Percentiles rank a stretch among this genome's conserved stretches.
Conservation (phyloP, 768 basidiomycete species). For the Trametes punicea region DNA sequence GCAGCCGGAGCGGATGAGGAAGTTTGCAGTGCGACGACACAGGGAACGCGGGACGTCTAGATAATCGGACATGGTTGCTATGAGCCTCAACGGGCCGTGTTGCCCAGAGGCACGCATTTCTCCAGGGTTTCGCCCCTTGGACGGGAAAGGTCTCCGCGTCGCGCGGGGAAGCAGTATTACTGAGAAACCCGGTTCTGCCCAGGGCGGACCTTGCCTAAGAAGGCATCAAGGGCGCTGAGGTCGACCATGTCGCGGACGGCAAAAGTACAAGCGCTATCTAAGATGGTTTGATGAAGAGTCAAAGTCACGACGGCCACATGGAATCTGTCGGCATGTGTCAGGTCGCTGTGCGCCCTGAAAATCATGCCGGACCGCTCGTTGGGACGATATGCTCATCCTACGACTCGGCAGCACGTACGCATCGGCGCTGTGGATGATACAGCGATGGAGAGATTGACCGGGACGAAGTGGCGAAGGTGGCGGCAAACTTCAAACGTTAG, state of each 20-base stretch:
- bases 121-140: too few relatives aligned
- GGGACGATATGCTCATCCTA: too few relatives aligned
- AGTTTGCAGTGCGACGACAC: not conserved
- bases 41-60: not conserved
- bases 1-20: not conserved
- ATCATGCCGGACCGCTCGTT: not conserved
- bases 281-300: not conserved
- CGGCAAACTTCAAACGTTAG: not conserved
- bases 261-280: not conserved
- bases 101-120: too few relatives aligned
- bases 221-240: not conserved
- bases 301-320: not conserved
- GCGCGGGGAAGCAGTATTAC: not conserved
- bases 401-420: too few relatives aligned
- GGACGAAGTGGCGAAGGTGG: too few relatives aligned
- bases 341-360: not conserved
- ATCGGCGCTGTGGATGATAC: too few relatives aligned
- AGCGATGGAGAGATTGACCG: too few relatives aligned
- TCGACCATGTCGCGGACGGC: not conserved
- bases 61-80: not conserved
- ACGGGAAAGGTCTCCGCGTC: not conserved
- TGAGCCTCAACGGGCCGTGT: not conserved
- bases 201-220: not conserved
- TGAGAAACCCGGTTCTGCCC: not conserved
- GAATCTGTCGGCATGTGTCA: not conserved